Percentiles rank a stretch among this genome's conserved stretches.
phyloP scores from a whole-genome alignment of 1,139 yeast genomes.

The Kurtzmaniella quercitrusa region DNA sequence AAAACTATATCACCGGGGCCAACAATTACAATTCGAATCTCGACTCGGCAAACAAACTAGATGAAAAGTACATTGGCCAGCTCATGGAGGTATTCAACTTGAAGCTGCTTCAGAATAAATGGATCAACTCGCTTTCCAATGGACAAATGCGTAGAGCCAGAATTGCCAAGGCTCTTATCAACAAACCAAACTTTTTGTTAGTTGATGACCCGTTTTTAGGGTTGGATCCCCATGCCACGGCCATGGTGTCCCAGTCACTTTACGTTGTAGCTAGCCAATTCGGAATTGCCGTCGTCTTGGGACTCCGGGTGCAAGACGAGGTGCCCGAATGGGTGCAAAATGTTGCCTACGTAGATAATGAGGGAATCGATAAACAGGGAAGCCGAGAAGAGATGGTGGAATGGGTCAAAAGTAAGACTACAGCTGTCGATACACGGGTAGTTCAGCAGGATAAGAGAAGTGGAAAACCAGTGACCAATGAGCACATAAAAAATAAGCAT shows the following conservation, averaged over 20 bases:
- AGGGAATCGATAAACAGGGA: conserved; percentile 53
- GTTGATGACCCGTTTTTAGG: conserved; percentile 94
- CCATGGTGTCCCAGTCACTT: conserved; percentile 48
- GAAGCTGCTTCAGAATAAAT: conserved; percentile 54
- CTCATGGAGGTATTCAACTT: conserved; percentile 53
- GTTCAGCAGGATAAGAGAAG: conserved; percentile 3
- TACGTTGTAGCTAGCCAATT: conserved; percentile 21
- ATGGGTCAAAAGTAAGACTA: conserved; percentile 4
- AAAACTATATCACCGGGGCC: conserved; percentile 51
- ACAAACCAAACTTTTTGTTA: conserved; percentile 60
- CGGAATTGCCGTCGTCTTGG: conserved; percentile 50
- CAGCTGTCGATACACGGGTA: not conserved
- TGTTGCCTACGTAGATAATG: conserved; percentile 53
- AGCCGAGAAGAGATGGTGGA: conserved; percentile 20
- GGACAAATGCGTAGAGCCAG: conserved; percentile 93
- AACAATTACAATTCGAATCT: conserved; percentile 43
- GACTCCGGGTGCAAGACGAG: conserved; percentile 70
- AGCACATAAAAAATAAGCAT: not conserved
- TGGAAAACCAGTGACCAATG: conserved; percentile 4
- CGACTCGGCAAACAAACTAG: conserved; percentile 9
- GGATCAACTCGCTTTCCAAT: conserved; percentile 86
- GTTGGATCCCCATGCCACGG: conserved; percentile 71
- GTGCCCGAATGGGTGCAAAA: conserved; percentile 79
- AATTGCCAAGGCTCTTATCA: conserved; percentile 67
- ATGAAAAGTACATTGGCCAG: conserved; percentile 29